Percentiles rank a stretch among this genome's conserved stretches.
phyloP scores from a whole-genome alignment of 2,329 filamentous ascomycete genomes.

The Aspergillus fischeri region DNA sequence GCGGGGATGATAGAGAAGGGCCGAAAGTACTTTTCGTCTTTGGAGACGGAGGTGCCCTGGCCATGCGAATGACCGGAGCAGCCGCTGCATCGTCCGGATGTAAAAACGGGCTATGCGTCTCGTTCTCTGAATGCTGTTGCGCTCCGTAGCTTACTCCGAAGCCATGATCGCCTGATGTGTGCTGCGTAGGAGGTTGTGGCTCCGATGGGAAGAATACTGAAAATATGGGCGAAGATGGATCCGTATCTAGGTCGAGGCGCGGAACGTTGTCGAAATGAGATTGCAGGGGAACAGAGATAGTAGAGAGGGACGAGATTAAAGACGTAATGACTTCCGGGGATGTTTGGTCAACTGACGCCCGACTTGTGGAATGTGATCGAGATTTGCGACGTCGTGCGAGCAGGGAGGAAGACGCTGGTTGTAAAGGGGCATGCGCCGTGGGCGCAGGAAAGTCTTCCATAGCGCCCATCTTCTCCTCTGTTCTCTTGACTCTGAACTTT shows the following conservation, averaged over 20 bases:
- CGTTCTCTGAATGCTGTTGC: constrained; percentile 53
- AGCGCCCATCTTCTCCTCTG: constrained; percentile 20
- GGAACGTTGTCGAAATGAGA: constrained; percentile 63
- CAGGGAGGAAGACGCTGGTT: constrained; percentile 21
- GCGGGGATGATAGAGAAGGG: constrained; percentile 22
- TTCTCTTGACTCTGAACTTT: constrained; percentile 7
- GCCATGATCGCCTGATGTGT: constrained; percentile 29
- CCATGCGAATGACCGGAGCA: constrained; percentile 73
- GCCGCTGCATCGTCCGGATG: constrained; percentile 55
- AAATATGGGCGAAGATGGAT: constrained; percentile 30
- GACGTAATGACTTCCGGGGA: constrained; percentile 53
- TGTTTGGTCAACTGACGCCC: constrained; percentile 36
- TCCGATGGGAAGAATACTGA: constrained; percentile 24
- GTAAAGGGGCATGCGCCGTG: constrained; percentile 23
- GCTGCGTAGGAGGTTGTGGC: constrained; percentile 23
- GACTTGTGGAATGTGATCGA: constrained; percentile 28
- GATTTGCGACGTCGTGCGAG: constrained; percentile 46
- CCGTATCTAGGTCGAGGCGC: constrained; percentile 39
- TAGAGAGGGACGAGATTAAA: constrained; percentile 59
- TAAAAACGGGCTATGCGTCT: constrained; percentile 47
- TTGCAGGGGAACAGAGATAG: constrained; percentile 60
- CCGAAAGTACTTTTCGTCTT: constrained; percentile 58
- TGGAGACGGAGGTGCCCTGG: constrained; percentile 73
- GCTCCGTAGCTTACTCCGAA: constrained; percentile 73
- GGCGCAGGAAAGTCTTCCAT: constrained; percentile 24